Percentiles rank a stretch among this genome's conserved stretches.
phyloP scores from a whole-genome alignment of 2,329 filamentous ascomycete genomes.

The Colletotrichum sp. region DNA sequence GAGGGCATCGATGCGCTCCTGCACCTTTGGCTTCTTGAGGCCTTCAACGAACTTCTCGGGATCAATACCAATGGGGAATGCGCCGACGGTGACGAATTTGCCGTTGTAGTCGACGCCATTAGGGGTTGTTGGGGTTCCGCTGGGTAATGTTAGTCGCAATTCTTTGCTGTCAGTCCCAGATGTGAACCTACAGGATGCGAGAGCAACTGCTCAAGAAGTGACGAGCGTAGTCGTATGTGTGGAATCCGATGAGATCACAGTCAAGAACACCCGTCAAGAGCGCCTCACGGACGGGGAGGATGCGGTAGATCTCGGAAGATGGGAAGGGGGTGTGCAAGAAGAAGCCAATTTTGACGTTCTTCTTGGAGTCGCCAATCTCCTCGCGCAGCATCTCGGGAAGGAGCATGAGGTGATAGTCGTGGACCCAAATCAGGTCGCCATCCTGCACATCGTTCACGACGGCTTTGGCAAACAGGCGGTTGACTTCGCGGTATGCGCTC shows the following conservation, averaged over 20 bases:
- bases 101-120: constrained; percentile 92
- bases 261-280: constrained; percentile 87
- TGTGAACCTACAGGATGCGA: constrained; percentile 74
- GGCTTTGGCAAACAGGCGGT: constrained; percentile 87
- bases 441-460: constrained; percentile 89
- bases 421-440: constrained; percentile 95
- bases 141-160: constrained; percentile 25
- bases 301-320: constrained; percentile 95
- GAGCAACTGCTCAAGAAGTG: constrained; percentile 97
- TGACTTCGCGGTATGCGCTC: constrained; percentile 92
- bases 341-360: constrained; percentile 97
- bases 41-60: constrained; percentile 95
- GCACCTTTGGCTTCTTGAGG: constrained; percentile 82
- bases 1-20: constrained; percentile 84
- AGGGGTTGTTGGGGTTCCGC: constrained; percentile 78
- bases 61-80: constrained; percentile 97
- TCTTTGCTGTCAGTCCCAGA: too few relatives aligned
- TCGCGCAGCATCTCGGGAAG: constrained; percentile 94
- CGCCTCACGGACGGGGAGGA: constrained; percentile 89
- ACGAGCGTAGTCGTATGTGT: constrained; percentile 98
- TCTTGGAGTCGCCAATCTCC: constrained; percentile 79
- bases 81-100: constrained; percentile 88
- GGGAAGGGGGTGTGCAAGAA: constrained; percentile 98
- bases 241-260: constrained; percentile 95
- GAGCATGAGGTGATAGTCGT: constrained; percentile 98